Conservation (phyloP, 495 filamentous ascomycete genomes). For the Trichoderma reesei region DNA sequence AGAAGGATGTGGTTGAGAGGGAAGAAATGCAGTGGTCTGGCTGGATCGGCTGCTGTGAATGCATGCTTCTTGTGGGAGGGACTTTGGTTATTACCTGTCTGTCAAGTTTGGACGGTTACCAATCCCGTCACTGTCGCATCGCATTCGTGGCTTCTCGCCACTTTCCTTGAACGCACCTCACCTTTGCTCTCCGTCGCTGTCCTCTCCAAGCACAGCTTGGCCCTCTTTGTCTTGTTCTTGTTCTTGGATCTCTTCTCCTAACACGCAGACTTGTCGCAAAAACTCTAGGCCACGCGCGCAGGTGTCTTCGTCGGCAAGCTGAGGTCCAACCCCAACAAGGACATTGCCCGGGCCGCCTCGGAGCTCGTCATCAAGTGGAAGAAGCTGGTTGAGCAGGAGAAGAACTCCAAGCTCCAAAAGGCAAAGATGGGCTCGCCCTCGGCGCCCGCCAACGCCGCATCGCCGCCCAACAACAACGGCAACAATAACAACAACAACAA, state of each 20-base stretch:
- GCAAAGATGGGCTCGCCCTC: slow-evolving; percentile 33
- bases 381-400: slow-evolving; percentile 58
- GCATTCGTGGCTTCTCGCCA: too few relatives aligned
- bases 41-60: too few relatives aligned
- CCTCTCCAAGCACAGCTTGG: not conserved
- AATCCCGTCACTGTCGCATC: too few relatives aligned
- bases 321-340: slow-evolving; percentile 61
- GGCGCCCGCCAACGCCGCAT: slow-evolving; percentile 23
- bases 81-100: too few relatives aligned
- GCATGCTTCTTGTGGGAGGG: too few relatives aligned
- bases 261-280: slow-evolving; percentile 7
- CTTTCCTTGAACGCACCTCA: too few relatives aligned
- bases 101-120: too few relatives aligned
- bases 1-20: too few relatives aligned
- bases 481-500: too few relatives aligned
- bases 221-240: not conserved
- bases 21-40: too few relatives aligned
- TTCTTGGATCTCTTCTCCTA: not conserved
- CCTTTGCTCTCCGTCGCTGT: too few relatives aligned
- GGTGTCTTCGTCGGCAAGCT: slow-evolving; percentile 82
- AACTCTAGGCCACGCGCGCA: slow-evolving; percentile 67
- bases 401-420: slow-evolving; percentile 39
- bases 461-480: slow-evolving; percentile 24
- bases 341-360: slow-evolving; percentile 61
- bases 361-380: slow-evolving; percentile 87